These are phyloP conservation scores for Xylariaceae sp. DNA, from an alignment of 2,329 filamentous ascomycete species.

Conservation along the genomic window DNA sequence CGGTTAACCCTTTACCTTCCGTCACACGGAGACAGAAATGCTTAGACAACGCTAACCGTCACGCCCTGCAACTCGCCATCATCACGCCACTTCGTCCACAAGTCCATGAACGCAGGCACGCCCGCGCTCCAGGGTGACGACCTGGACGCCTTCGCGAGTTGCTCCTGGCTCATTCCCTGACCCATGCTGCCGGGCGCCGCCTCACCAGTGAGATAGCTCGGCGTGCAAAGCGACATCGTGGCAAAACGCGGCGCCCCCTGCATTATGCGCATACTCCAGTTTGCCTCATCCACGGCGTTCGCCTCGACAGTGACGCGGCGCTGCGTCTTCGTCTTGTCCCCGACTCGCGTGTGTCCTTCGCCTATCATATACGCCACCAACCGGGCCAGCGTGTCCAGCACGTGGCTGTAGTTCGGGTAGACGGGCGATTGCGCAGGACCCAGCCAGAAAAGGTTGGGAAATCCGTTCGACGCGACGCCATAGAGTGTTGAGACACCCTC, in stretches of 20 bases:
- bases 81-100: constrained; percentile 30
- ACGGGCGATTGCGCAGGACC: constrained; percentile 41
- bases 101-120: constrained; percentile 31
- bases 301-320: constrained; percentile 39
- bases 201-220: constrained; percentile 50
- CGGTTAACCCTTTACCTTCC: no score
- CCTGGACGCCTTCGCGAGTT: constrained; percentile 33
- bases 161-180: constrained; percentile 24
- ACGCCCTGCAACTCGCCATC: constrained; percentile 31
- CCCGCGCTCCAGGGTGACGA: constrained; percentile 33
- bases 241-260: constrained; percentile 38
- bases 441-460: constrained; percentile 53
- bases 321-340: constrained; percentile 17
- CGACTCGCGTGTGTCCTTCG: constrained; percentile 31
- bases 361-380: constrained; percentile 34
- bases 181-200: constrained; percentile 30
- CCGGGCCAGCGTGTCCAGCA: constrained; percentile 23
- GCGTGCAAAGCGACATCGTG: constrained; percentile 47
- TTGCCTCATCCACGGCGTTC: constrained; percentile 43
- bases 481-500: constrained; percentile 49
- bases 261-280: constrained; percentile 40
- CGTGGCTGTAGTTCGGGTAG: constrained; percentile 23
- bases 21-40: not conserved
- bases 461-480: constrained; percentile 44
- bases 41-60: constrained; percentile 17